phyloP scores from a whole-genome alignment of 1,284 basidiomycete species.

The Apiotrichum siamense region DNA sequence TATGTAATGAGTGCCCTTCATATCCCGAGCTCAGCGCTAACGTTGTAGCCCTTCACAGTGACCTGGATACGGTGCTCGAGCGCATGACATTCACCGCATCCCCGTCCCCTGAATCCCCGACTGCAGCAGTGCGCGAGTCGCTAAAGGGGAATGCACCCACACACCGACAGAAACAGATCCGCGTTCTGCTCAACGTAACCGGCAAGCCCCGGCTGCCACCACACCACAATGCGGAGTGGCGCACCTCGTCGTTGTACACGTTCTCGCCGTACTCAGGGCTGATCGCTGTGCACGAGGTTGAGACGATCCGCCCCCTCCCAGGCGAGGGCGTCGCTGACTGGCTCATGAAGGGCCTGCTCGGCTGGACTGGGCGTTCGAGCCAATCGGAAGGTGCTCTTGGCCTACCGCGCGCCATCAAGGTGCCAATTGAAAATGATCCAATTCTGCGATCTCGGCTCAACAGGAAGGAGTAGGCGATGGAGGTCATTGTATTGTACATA shows the following conservation, averaged over 20 bases:
- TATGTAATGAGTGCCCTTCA: neutral
- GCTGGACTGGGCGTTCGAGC: slow-evolving; percentile 23
- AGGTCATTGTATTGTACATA: no score
- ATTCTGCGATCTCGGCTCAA: neutral
- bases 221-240: slow-evolving; percentile 40
- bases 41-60: slow-evolving; percentile 39
- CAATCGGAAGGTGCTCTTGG: neutral
- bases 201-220: slow-evolving; percentile 40
- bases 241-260: slow-evolving; percentile 46
- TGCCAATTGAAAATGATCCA: neutral
- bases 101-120: slow-evolving; percentile 8
- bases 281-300: slow-evolving; percentile 45
- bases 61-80: slow-evolving; percentile 35
- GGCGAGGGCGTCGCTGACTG: slow-evolving; percentile 46
- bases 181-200: slow-evolving; percentile 35
- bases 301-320: slow-evolving; percentile 46
- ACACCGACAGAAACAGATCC: slow-evolving; percentile 36
- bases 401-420: neutral
- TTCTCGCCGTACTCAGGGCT: slow-evolving; percentile 46
- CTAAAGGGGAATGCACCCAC: slow-evolving; percentile 16
- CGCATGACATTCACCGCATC: slow-evolving; percentile 40
- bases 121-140: slow-evolving; percentile 11
- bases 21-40: neutral
- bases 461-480: neutral
- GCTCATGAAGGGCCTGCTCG: slow-evolving; percentile 38